phyloP scores from a whole-genome alignment of 1,284 basidiomycete species.

The Puccinia hordei region DNA sequence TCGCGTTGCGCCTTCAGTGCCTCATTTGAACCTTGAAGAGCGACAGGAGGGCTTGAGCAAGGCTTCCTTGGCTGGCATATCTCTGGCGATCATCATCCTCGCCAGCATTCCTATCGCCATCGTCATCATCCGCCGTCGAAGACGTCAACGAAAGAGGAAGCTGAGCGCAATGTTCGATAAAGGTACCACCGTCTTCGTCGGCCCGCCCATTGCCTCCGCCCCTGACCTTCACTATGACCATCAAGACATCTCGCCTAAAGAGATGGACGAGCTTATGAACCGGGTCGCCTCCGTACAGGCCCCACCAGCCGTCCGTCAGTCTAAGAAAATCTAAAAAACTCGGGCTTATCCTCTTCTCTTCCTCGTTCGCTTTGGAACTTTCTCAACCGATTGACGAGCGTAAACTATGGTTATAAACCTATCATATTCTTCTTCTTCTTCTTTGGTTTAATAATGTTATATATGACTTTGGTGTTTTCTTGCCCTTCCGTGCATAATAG shows the following conservation, averaged over 20 bases:
- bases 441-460: too few species aligned
- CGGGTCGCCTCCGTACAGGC: constrained; percentile 18
- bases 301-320: neutral
- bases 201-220: neutral
- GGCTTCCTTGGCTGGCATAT: neutral
- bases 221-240: neutral
- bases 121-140: neutral
- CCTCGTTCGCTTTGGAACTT: too few species aligned
- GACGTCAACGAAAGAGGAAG: neutral
- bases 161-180: constrained; percentile 8
- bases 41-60: neutral
- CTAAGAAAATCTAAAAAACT: neutral
- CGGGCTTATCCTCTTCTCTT: too few species aligned
- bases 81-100: neutral
- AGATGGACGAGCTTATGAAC: constrained; percentile 19
- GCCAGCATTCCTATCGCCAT: constrained; percentile 2
- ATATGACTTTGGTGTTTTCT: too few species aligned
- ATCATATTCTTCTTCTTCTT: too few species aligned
- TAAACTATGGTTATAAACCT: too few species aligned
- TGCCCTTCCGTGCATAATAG: too few species aligned
- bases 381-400: too few species aligned
- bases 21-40: neutral
- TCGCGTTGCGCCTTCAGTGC: neutral
- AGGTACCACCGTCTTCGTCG: neutral
- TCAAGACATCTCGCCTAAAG: neutral